Percentiles rank a stretch among this genome's conserved stretches.
Evolutionary conservation across 768 basidiomycete species (phyloP).

Genomic region (Leccinum obscurum): DNA sequence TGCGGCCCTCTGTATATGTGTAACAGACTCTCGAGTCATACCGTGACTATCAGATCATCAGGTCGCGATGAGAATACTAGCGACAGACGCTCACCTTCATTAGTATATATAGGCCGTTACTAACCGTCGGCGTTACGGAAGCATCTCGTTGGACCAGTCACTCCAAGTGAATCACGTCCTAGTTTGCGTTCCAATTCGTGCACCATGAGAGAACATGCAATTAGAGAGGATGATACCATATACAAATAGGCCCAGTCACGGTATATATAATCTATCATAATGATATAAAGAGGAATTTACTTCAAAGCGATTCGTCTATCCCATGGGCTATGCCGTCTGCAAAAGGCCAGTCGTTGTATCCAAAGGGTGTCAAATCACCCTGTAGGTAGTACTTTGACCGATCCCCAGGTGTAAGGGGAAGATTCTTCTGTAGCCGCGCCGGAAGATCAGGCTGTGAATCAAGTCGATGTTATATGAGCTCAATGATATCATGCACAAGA

Average conservation of each 20-base stretch:
- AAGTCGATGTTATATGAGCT: neutral
- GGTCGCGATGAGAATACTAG: no score
- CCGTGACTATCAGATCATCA: no score
- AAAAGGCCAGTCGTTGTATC: neutral
- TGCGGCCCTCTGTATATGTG: no score
- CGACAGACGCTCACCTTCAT: no score
- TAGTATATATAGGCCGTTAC: no score
- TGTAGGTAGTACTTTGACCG: neutral
- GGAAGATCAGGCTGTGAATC: neutral
- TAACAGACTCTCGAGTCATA: no score
- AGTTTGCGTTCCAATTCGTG: no score
- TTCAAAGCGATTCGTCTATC: neutral
- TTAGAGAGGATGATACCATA: neutral
- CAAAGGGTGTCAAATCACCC: neutral
- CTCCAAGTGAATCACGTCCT: neutral
- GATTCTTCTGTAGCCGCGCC: neutral
- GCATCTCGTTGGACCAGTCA: no score
- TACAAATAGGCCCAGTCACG: neutral
- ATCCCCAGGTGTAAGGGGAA: neutral
- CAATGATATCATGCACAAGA: neutral
- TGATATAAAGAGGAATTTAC: neutral
- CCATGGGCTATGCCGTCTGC: neutral
- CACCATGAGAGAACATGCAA: neutral
- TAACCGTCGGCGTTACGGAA: no score
- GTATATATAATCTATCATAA: neutral